Evolutionary conservation across 2,329 filamentous ascomycete species (phyloP), one percentile per base, ranked within the genome.

Genomic region (Ophiosphaerella narmari): DNA sequence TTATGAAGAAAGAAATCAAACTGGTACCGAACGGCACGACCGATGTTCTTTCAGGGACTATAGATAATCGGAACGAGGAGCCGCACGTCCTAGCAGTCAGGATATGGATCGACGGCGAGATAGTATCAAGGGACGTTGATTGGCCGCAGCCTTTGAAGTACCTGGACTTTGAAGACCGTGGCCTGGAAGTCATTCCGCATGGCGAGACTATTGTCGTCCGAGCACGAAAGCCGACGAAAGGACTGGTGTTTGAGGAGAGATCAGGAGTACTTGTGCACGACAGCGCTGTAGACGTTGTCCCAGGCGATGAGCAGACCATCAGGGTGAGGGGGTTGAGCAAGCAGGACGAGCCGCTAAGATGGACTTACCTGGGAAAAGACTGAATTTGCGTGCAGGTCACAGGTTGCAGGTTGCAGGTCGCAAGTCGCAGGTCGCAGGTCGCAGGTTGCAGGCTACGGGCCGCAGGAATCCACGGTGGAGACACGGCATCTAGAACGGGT

Each of bases 91-190:
- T 81, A 18, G 76, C 77, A n/a, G 80, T 78, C 34, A 74, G 80
- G 36, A 74, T 83, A 48, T 84, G 78, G 80, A 72, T 84, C 33
- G 71, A 79, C 42, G 77, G 75, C 18, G 64, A 77, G 48, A 56
- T 84, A 12, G 75, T 82, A 2, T 78, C 80, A 11, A 75, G 82
- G 43, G 82, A 85, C 55, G 75, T 81, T 4, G 82, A 85, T 67
- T 85, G 82, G 82, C 82, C 82, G 7, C 82, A 85, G 62, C 82
- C 82, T 37, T 77, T 84, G 58, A 84, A 84, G 69, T 84, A 84
- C 60, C 77, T 84, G 12, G 75, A 80, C 50, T 77, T 84, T 52
- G 74, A 75, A 3, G 73, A 80, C 29, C 76, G 81, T 32, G 78
- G 78, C 14, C 72, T 84, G 1, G 66, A 79, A 46, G 74, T 82